A percentile compares a stretch with the other conserved stretches of the same genome.
Evolutionary conservation across 495 filamentous ascomycete genomes (phyloP).

Genomic region (Penicillium coprophilum): DNA sequence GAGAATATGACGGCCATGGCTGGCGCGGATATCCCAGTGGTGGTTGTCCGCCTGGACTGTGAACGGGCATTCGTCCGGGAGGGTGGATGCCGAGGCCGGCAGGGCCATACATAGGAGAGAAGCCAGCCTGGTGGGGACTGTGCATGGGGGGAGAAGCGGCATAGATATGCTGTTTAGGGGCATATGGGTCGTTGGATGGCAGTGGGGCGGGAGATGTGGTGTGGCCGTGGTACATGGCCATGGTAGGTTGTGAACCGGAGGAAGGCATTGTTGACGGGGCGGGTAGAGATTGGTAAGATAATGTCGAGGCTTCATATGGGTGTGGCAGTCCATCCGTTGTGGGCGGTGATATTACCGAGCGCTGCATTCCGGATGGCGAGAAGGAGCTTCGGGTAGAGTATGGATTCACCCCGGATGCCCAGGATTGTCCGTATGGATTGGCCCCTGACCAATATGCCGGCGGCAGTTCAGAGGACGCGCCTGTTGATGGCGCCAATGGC

Average conservation of each 20-base stretch:
- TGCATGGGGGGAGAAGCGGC: slow-evolving; percentile 58
- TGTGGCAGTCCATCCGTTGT: slow-evolving; percentile 48
- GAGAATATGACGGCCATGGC: slow-evolving; percentile 55
- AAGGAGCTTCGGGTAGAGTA: slow-evolving; percentile 51
- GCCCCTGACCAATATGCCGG: slow-evolving; percentile 48
- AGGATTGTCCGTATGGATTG: slow-evolving; percentile 54
- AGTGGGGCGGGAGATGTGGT: slow-evolving; percentile 60
- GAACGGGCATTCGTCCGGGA: slow-evolving; percentile 55
- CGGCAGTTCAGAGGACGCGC: slow-evolving; percentile 49
- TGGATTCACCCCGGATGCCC: slow-evolving; percentile 42
- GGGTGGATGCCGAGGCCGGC: slow-evolving; percentile 59
- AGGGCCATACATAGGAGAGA: slow-evolving; percentile 54
- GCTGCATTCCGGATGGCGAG: slow-evolving; percentile 52
- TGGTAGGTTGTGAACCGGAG: slow-evolving; percentile 19
- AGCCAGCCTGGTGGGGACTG: slow-evolving; percentile 60
- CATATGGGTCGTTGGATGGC: slow-evolving; percentile 63
- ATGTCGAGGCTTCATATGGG: slow-evolving; percentile 59
- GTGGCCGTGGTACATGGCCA: slow-evolving; percentile 41
- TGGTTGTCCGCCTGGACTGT: slow-evolving; percentile 51
- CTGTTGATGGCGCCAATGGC: slow-evolving; percentile 44
- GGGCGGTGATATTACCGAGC: slow-evolving; percentile 52
- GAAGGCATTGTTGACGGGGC: slow-evolving; percentile 40
- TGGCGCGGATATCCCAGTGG: slow-evolving; percentile 47
- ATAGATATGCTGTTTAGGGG: slow-evolving; percentile 57
- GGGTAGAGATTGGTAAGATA: slow-evolving; percentile 54